A percentile compares a stretch with the other conserved stretches of the same genome.
These are phyloP conservation scores for Phytophthora tubulina DNA, from an alignment of 352 stramenopile genomes.

Conservation along the genomic window DNA sequence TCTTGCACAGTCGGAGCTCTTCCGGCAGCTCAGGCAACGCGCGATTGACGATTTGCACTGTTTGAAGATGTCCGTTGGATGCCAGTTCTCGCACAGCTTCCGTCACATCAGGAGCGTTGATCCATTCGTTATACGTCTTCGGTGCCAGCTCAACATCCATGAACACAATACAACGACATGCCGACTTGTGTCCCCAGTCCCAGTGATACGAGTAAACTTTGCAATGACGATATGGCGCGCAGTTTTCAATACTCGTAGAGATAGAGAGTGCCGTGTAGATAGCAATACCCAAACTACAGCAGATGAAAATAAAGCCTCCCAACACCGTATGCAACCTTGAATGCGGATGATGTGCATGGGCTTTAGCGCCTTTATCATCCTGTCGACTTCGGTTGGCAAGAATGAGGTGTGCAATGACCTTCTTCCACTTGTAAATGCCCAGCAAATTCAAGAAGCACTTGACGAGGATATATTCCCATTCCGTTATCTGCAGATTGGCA, in stretches of 20 bases:
- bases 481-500: slow-evolving; percentile 46
- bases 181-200: slow-evolving; percentile 27
- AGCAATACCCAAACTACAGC: slow-evolving; percentile 42
- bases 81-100: slow-evolving; percentile 29
- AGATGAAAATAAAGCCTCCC: slow-evolving; percentile 51
- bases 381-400: slow-evolving; percentile 32
- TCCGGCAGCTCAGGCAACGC: slow-evolving; percentile 36
- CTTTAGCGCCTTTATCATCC: slow-evolving; percentile 18
- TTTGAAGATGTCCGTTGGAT: slow-evolving; percentile 35
- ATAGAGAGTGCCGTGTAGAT: slow-evolving; percentile 47
- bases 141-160: slow-evolving; percentile 30
- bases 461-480: slow-evolving; percentile 42
- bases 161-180: slow-evolving; percentile 13
- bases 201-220: slow-evolving; percentile 55
- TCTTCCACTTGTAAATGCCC: slow-evolving; percentile 62
- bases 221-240: slow-evolving; percentile 44
- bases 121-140: slow-evolving; percentile 39
- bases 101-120: slow-evolving; percentile 35
- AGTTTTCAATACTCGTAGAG: slow-evolving; percentile 39
- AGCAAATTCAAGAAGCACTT: slow-evolving; percentile 54
- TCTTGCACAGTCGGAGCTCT: slow-evolving; percentile 32
- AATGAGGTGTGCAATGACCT: slow-evolving; percentile 50
- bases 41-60: slow-evolving; percentile 42
- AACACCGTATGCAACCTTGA: slow-evolving; percentile 44
- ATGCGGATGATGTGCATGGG: slow-evolving; percentile 22